Evolutionary conservation across 495 filamentous ascomycete species (phyloP).

Genomic region (Podospora pseudopauciseta): DNA sequence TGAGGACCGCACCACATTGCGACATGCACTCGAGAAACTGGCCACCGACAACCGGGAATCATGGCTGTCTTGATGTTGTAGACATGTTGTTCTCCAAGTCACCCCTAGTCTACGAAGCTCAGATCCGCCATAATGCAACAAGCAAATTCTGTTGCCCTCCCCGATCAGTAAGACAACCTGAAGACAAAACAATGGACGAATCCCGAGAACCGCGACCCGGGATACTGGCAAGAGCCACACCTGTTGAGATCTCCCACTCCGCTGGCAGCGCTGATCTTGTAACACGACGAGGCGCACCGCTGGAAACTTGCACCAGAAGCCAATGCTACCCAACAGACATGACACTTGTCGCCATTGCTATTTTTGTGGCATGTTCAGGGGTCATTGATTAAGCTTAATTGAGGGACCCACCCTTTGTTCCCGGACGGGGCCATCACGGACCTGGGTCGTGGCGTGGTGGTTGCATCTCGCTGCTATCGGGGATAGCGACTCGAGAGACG

Average conservation of each 20-base stretch:
- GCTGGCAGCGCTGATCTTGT: conserved; percentile 10
- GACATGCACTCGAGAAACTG: conserved; percentile 5
- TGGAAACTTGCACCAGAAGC: conserved; percentile 4
- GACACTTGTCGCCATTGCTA: conserved; percentile 30
- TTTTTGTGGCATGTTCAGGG: conserved; percentile 34
- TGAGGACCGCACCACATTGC: conserved; percentile 16
- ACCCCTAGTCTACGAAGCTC: too few species aligned
- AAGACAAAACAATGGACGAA: background rate
- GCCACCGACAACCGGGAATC: background rate
- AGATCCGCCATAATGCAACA: too few species aligned
- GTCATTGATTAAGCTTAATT: conserved; percentile 44
- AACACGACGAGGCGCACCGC: background rate
- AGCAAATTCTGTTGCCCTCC: background rate
- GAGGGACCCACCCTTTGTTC: conserved; percentile 19
- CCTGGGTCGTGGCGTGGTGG: conserved; percentile 20
- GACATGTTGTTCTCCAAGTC: too few species aligned
- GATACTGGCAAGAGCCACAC: background rate
- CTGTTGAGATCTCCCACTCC: background rate
- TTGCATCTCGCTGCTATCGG: conserved; percentile 18
- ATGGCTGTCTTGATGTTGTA: background rate
- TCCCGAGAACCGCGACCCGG: conserved; percentile 14
- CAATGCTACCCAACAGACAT: conserved; percentile 6
- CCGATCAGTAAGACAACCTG: background rate
- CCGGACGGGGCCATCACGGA: conserved; percentile 18
- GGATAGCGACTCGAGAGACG: conserved; percentile 6